Base-by-base conservation (phyloP, 2,329 filamentous ascomycete species). In the Byssothecium circinans region DNA sequence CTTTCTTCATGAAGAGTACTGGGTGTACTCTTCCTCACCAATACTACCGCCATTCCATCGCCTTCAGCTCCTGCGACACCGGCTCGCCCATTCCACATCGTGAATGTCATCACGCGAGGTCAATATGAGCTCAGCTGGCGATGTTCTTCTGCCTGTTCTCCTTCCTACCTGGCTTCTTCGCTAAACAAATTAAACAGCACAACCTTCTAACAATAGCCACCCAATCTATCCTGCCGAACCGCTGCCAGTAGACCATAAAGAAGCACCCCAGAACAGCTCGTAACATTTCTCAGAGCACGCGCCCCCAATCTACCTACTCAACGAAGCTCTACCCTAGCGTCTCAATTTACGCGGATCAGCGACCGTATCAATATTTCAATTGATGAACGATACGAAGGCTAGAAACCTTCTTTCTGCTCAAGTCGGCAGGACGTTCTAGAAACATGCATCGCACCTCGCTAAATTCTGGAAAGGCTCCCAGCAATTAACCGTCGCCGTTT, bases 301-400 rank as follows among this genome's bases (percentile, higher is more conserved):
- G 35, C 39, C 39, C 14, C 8, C 37, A 33, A 43, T 48, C 44
- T 50, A 32, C 29, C 8, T 35, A 29, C 37, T 39, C 41, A 38
- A 51, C 27, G 18, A 50, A 32, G 43, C 20, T 17, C 17, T 41
- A 22, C 20, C 17, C 11, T 20, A 39, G 12, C 35, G 19, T 36
- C 27, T 23, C 32, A 12, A 15, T 15, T 37, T 29, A n/a, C 6
- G 17, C 8, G 19, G 27, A 30, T 22, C 25, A 20, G 23, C 27
- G 19, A 12, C 14, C 12, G 14, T 20, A 14, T 43, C 47, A 52
- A 61, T 60, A 58, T 61, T 45, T 45, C 38, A 22, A 27, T 64
- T 64, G 52, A 65, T 65, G 60, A 65, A 57, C 3, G 45, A 67
- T 56, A 65, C 58, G 60, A 61, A 41, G 38, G 41, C 47, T 41